Evolutionary conservation across 176 grass and related monocot genomes (phyloP), one percentile per base, ranked within the genome.

Genomic region (Cenchrus fungigraminus): DNA sequence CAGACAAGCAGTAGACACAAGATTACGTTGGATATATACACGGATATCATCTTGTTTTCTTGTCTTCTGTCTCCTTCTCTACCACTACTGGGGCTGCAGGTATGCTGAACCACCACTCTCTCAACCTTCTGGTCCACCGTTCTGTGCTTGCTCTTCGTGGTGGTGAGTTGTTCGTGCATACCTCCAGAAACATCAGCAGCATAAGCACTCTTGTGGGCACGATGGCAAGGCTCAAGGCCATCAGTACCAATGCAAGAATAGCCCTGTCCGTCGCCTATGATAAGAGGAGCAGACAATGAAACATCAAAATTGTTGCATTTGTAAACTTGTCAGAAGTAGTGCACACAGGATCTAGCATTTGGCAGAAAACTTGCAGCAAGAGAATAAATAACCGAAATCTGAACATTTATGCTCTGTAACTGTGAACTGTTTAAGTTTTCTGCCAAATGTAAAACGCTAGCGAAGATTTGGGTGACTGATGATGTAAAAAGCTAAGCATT

Each of bases 81-180:
- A 98, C 88, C 58, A 98, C 76, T 78, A 98, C 93, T 14, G 96
- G 96, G 81, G 93, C 93, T 77, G 93, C 96, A 49, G 96, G 96
- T 87, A 98, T 95, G 68, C 96, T 98, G 84, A 98, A 95, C 96
- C 96, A 98, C 96, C 90, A 98, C 78, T 98, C 96, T 81, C 96
- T 94, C 20, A 95, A 69, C 71, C 96, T 93, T 85, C 96, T 88
- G 54, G 81, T 92, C 78, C 85, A 98, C 72, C 77, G 94, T 78
- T 98, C 96, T 69, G 96, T 95, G 74, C 87, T 94, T 60, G 76
- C 67, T 77, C 81, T 95, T 83, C 96, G 88, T 52, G 58, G 83
- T 16, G 93, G 91, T 31, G 93, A 95, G 61, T 89, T 77, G 71
- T 92, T 87, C 7, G 96, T 98, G 85, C 93, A 98, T 83, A 89